These are phyloP conservation scores for Fusarium bactridioides DNA, from an alignment of 2,329 filamentous ascomycete genomes.

Conservation along the genomic window DNA sequence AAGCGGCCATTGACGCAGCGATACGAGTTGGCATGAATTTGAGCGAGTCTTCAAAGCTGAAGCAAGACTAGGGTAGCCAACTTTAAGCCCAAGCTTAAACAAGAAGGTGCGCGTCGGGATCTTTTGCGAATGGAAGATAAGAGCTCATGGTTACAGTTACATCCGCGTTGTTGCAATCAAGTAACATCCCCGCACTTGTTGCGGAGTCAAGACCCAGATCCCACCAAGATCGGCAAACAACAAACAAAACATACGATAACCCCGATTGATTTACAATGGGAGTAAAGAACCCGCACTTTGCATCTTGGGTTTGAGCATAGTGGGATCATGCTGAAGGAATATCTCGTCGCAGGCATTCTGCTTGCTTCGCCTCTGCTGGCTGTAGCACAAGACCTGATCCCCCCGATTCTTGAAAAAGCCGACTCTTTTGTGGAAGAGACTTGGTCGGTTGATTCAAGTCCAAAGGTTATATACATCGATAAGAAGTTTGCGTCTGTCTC, in stretches of 20 bases:
- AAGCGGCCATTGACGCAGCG: background rate
- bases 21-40: background rate
- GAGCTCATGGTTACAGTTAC: slow-evolving; percentile 2
- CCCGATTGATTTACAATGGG: background rate
- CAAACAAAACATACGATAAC: background rate
- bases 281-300: fast-evolving
- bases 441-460: background rate
- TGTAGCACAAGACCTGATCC: slow-evolving; percentile 4
- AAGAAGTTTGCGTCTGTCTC: background rate
- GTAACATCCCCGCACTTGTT: background rate
- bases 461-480: slow-evolving; percentile 5
- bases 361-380: background rate
- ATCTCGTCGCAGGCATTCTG: background rate
- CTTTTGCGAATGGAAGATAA: background rate
- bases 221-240: background rate
- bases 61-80: background rate
- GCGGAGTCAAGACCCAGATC: background rate
- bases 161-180: background rate
- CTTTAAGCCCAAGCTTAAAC: background rate
- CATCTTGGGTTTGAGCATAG: fast-evolving
- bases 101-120: background rate
- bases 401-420: background rate
- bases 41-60: background rate
- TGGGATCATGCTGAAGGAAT: background rate
- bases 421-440: background rate